These are phyloP conservation scores for Biscogniauxia marginata DNA, from an alignment of 2,329 filamentous ascomycete genomes.

Conservation along the genomic window DNA sequence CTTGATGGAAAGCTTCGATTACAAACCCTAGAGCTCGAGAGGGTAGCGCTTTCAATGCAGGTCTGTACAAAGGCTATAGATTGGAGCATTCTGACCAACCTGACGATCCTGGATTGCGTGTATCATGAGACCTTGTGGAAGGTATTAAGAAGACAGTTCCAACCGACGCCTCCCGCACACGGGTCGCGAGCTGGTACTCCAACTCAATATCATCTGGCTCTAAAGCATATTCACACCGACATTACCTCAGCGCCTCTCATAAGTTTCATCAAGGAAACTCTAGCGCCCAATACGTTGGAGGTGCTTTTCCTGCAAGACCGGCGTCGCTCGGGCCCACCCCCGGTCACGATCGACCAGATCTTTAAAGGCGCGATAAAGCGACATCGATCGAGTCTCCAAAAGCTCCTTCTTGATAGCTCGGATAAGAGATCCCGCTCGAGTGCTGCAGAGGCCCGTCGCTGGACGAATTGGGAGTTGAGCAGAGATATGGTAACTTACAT, in stretches of 20 bases:
- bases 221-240: conserved; percentile 77
- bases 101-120: conserved; percentile 73
- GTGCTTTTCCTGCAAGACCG: conserved; percentile 73
- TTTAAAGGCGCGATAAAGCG: conserved; percentile 67
- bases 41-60: conserved; percentile 68
- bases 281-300: conserved; percentile 78
- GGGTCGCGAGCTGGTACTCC: conserved; percentile 33
- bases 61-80: conserved; percentile 71
- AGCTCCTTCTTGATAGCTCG: conserved; percentile 71
- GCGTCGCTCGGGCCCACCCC: conserved; percentile 45
- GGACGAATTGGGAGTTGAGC: conserved; percentile 69
- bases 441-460: conserved; percentile 44
- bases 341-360: conserved; percentile 67
- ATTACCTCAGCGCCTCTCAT: conserved; percentile 67
- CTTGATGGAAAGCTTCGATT: conserved; percentile 61
- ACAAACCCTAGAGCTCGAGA: conserved; percentile 73
- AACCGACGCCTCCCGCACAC: conserved; percentile 39
- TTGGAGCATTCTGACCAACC: conserved; percentile 67
- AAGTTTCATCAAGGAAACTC: conserved; percentile 71
- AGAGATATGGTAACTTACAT: conserved; percentile 70
- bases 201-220: conserved; percentile 59
- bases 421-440: conserved; percentile 43
- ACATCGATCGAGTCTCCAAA: conserved; percentile 70
- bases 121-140: conserved; percentile 76
- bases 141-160: conserved; percentile 62